These are phyloP conservation scores for Stentor roeselii DNA, from an alignment of 73 alveolate species.

Conservation along the genomic window DNA sequence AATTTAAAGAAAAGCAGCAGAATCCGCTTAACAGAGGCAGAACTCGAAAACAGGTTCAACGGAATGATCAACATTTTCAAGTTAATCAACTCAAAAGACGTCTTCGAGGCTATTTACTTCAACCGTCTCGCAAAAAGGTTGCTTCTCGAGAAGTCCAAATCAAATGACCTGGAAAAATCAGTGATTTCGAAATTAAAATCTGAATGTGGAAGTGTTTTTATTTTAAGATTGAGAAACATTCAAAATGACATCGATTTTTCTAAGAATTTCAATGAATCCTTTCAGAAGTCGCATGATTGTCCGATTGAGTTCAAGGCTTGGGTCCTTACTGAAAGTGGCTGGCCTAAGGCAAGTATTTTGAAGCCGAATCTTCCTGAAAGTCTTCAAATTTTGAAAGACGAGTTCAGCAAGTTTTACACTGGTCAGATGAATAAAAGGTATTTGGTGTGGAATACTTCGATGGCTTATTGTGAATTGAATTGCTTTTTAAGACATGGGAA, in stretches of 20 bases:
- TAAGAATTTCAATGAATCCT: slow-evolving; percentile 30
- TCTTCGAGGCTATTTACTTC: slow-evolving; percentile 43
- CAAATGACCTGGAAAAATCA: slow-evolving; percentile 36
- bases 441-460: slow-evolving; percentile 36
- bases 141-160: slow-evolving; percentile 32
- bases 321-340: slow-evolving; percentile 27
- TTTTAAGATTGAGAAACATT: slow-evolving; percentile 38
- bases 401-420: slow-evolving; percentile 36
- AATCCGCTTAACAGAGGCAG: slow-evolving; percentile 36
- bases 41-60: slow-evolving; percentile 22
- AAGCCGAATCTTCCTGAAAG: slow-evolving; percentile 30
- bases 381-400: slow-evolving; percentile 17
- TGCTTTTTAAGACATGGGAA: slow-evolving; percentile 28
- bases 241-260: slow-evolving; percentile 36
- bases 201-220: slow-evolving; percentile 49
- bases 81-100: slow-evolving; percentile 44
- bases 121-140: slow-evolving; percentile 41
- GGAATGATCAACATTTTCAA: slow-evolving; percentile 39
- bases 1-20: slow-evolving; percentile 35
- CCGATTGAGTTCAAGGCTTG: slow-evolving; percentile 26
- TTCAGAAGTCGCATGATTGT: slow-evolving; percentile 30
- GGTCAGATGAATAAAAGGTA: slow-evolving; percentile 31
- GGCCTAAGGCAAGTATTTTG: slow-evolving; percentile 36
- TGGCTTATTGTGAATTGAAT: slow-evolving; percentile 31
- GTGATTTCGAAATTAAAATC: slow-evolving; percentile 40